Base-by-base conservation (phyloP, 2,329 filamentous ascomycete genomes). In the Alternaria sp. region DNA sequence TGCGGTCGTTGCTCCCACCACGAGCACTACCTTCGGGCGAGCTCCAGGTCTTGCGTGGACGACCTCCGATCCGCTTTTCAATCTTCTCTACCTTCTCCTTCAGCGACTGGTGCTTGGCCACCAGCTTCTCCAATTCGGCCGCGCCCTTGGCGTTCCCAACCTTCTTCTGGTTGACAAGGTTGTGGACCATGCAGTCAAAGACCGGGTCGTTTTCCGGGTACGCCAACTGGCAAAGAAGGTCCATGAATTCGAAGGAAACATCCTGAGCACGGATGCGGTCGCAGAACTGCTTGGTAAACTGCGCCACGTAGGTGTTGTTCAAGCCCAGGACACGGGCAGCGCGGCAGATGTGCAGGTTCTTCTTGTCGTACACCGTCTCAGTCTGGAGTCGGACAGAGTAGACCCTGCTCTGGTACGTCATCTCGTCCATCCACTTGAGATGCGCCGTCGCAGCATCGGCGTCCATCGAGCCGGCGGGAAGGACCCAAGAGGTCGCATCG, bases 251-350 rank as follows among this genome's bases (percentile, higher is more conserved):
- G 3, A 59, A 21, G 1, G 68, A 63, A 0, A 59, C 40, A 3
- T 64, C 47, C 25, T 67, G 45, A 13, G 62, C 56, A n/a, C 76
- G 75, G 36, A 77, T 68, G 0, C 67, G 65, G 19, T 78, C 70
- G 45, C 76, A 78, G 54, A 73, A 68, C 2, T 69, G 55, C 47
- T 68, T 70, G 1, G 76, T 78, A 54, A 78, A 77, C 57, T 78
- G 76, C 0, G 68, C 70, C 1, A 78, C 62, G 26, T 78, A 78
- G n/a, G 67, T 71, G 57, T 70, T 72, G 51, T 74, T 70, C 3
- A 77, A 50, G 6, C 74, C 75, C 1, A 77, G 55, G 1, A 70
- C 66, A 6, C 73, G 69, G 3, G 73, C 64, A 4, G 71, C 72
- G 12, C 64, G 71, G 28, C 72, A 70, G 54, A 77, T 68, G 5